These are phyloP conservation scores for Acidomyces sp. DNA, from an alignment of 495 filamentous ascomycete genomes.

Conservation along the genomic window DNA sequence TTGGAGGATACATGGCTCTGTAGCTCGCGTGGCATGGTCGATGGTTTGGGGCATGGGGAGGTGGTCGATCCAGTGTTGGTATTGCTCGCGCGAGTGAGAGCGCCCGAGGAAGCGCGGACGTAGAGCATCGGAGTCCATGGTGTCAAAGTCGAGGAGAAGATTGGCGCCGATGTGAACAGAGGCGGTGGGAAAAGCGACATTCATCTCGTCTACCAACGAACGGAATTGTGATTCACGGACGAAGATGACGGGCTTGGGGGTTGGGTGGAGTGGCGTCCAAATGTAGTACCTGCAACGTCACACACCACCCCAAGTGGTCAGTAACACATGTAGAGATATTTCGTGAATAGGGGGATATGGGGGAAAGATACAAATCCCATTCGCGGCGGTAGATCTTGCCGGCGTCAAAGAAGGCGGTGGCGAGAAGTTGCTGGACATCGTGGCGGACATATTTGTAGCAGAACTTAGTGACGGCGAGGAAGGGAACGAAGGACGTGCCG, in stretches of 20 bases:
- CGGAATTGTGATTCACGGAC: constrained; percentile 51
- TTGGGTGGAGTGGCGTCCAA: constrained; percentile 34
- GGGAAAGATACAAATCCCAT: constrained; percentile 65
- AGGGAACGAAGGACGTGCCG: constrained; percentile 41
- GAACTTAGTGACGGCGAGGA: constrained; percentile 44
- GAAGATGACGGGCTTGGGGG: constrained; percentile 43
- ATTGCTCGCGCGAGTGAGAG: constrained; percentile 28
- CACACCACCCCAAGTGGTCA: too few relatives aligned
- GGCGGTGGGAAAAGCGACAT: constrained; percentile 33
- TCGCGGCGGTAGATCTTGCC: constrained; percentile 42
- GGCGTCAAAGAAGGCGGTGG: constrained; percentile 43
- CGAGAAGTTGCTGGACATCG: constrained; percentile 34
- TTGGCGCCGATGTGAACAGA: constrained; percentile 39
- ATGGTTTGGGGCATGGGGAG: constrained; percentile 22
- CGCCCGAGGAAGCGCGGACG: constrained; percentile 53
- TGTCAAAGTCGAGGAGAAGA: constrained; percentile 40
- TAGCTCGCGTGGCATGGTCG: too few relatives aligned
- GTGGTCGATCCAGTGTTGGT: constrained; percentile 24
- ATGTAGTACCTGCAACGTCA: constrained; percentile 59
- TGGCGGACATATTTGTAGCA: constrained; percentile 45
- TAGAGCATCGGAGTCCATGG: constrained; percentile 45
- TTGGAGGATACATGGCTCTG: constrained; percentile 30
- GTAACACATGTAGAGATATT: neutral
- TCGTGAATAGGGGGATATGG: constrained; percentile 1
- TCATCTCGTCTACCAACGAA: constrained; percentile 46